Evolutionary conservation across 148 eudicot genomes (phyloP), one percentile per base, ranked within the genome.

Genomic region (Rhododendron ovatum): DNA sequence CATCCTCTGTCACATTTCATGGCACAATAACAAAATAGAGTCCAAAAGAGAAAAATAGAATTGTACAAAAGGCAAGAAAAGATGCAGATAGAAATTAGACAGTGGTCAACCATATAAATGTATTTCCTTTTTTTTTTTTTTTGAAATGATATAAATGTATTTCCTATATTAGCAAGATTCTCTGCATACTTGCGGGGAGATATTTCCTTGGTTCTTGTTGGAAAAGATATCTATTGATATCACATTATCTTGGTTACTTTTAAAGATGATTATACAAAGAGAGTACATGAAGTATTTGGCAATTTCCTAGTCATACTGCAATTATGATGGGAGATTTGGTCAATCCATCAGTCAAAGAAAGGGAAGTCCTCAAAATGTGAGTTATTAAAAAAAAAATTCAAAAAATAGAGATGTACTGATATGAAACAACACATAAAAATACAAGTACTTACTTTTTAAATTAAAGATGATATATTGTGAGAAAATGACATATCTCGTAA

Each of bases 1-100:
- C 88, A 18, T 90, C 88, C 1, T 84, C 91, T 89, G 77, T 73
- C 74, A 3, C 18, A 13, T 53, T 24, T 73, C 55, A n/a, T n/a
- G 30, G 39, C 73, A 82, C 22, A 61, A 22, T 12, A 82, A 82
- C n/a, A 30, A 82, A 5, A 12, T 61, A 4, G 5, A 11, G 20
- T 24, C 22, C 57, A 33, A 11, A 45, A 47, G 5, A 78, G 26
- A 3, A 47, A 47, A 24, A n/a, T 12, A 47, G 22, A 48, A 80
- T 48, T 50, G 24, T n/a, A 6, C 41, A 26, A 1, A 11, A 15
- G 28, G 11, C 30, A 69, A 65, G 71, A 65, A 69, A 69, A 69
- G 37, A 69, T 12, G 75, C 37, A 69, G 37, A 28, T 22, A 69
- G 12, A 26, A 28, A 65, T 65, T 3, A 63, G 8, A n/a, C 3